Evolutionary conservation across 1,284 basidiomycete species (phyloP).

Genomic region (Tilletiaria anomala): DNA sequence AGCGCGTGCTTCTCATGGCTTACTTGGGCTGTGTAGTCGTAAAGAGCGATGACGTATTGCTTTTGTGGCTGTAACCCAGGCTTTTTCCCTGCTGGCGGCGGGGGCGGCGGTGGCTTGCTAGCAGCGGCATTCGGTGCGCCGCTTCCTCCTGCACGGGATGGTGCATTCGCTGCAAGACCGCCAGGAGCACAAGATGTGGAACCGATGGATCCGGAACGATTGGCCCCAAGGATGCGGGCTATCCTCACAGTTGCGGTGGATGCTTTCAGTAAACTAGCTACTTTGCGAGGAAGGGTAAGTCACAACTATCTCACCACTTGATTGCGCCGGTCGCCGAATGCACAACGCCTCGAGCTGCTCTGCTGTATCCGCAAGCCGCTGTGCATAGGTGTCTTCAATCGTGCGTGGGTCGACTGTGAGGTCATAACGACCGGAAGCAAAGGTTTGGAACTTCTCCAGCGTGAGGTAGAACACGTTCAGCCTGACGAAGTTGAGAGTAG

Average conservation of each 20-base stretch:
- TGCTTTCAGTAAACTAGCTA: too few relatives aligned
- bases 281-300: too few relatives aligned
- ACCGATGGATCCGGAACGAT: not conserved
- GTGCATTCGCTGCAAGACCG: constrained; percentile 10
- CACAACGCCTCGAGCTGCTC: constrained; percentile 42
- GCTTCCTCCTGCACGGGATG: constrained; percentile 7
- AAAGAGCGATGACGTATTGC: constrained; percentile 78
- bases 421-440: constrained; percentile 67
- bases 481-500: too few relatives aligned
- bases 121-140: constrained; percentile 38
- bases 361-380: constrained; percentile 63
- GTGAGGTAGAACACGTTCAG: constrained; percentile 84
- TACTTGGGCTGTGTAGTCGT: constrained; percentile 82
- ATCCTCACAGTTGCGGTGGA: too few relatives aligned
- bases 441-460: constrained; percentile 77
- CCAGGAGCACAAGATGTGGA: not conserved
- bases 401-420: constrained; percentile 49
- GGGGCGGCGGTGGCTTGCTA: constrained; percentile 67
- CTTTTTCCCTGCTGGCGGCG: constrained; percentile 69
- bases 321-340: constrained; percentile 22
- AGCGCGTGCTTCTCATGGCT: too few relatives aligned
- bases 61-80: constrained; percentile 47
- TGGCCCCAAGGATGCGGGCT: constrained; percentile 10
- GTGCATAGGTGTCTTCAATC: constrained; percentile 63
- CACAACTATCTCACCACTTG: too few relatives aligned